These are phyloP conservation scores for Colletotrichum orchidophilum DNA, from an alignment of 2,329 filamentous ascomycete genomes.

Conservation along the genomic window DNA sequence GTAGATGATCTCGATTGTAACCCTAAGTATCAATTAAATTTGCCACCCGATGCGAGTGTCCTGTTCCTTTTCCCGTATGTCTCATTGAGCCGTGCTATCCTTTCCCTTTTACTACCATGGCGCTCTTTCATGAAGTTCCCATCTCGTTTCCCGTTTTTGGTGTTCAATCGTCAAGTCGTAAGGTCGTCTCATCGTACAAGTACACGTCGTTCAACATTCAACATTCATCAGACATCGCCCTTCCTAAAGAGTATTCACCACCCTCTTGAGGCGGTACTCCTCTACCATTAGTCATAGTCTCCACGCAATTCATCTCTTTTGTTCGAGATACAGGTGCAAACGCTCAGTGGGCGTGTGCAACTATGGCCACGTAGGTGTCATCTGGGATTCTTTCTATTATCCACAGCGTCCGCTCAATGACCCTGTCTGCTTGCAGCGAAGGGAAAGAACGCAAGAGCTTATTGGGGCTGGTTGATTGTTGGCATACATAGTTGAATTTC, in stretches of 20 bases:
- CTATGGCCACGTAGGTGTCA: conserved; percentile 89
- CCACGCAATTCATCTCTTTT: not conserved
- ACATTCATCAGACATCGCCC: not conserved
- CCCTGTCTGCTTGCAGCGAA: conserved; percentile 81
- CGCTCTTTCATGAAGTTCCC: not conserved
- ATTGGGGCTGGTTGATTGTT: conserved; percentile 74
- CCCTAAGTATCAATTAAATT: not conserved
- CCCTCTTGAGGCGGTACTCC: not conserved
- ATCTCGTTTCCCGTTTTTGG: not conserved
- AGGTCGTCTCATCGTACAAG: conserved; percentile 2
- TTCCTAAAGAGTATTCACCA: not conserved
- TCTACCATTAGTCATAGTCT: not conserved
- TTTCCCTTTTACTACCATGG: not conserved
- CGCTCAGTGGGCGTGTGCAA: conserved; percentile 74
- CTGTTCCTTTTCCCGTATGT: not conserved
- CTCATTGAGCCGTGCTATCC: not conserved
- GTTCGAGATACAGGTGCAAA: not conserved
- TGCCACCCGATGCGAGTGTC: not conserved
- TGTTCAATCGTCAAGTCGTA: conserved; percentile 11
- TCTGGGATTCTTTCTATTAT: conserved; percentile 91
- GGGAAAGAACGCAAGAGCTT: conserved; percentile 91
- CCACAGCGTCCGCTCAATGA: conserved; percentile 85
- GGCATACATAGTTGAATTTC: not conserved
- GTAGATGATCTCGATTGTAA: not conserved
- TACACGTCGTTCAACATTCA: not conserved